Evolutionary conservation across 257 asterid species (phyloP), one percentile per base, ranked within the genome.

Genomic region (Craterostigma plantagineum): DNA sequence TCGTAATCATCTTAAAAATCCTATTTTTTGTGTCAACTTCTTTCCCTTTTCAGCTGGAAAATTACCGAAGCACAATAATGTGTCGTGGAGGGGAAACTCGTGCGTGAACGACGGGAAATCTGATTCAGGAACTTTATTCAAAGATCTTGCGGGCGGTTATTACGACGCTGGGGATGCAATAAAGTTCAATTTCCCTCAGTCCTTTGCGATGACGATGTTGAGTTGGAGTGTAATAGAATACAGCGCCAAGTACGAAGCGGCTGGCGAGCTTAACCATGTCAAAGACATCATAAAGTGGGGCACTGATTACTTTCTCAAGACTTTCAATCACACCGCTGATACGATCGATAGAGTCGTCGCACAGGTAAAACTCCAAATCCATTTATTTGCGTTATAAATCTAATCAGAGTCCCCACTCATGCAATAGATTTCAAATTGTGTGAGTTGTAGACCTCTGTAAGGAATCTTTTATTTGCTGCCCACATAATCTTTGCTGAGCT

Each of bases 191-290:
- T 87, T 87, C 49, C 97, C 97, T 4, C 71, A 65, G 49, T 63
- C 97, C 35, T 87, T 76, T 59, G 92, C 97, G 45, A 79, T 87
- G 93, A 81, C 97, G 11, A 71, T 87, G 92, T 59, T 87, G 69
- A 87, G 97, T 56, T 87, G 97, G 97, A 87, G 97, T 49, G 97
- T 87, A 63, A 74, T 87, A 0, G 97, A 87, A 49, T 87, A 87
- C 56, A 78, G 79, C 41, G 85, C 63, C 7, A 87, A 81, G 57
- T 87, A 57, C 45, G 97, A 87, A 58, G 80, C 93, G 41, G 92
- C 93, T 10, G 97, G 95, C 42, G 97, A 87, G 75, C 92, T 87
- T 17, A 55, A 51, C 65, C 97, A 87, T 51, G 82, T 77, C 52
- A 81, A 69, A 56, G 97, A 87, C n/a, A 59, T 70, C 18, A 87